Base-by-base conservation (phyloP, 2,329 filamentous ascomycete species). In the Ophiostoma perfectum region DNA sequence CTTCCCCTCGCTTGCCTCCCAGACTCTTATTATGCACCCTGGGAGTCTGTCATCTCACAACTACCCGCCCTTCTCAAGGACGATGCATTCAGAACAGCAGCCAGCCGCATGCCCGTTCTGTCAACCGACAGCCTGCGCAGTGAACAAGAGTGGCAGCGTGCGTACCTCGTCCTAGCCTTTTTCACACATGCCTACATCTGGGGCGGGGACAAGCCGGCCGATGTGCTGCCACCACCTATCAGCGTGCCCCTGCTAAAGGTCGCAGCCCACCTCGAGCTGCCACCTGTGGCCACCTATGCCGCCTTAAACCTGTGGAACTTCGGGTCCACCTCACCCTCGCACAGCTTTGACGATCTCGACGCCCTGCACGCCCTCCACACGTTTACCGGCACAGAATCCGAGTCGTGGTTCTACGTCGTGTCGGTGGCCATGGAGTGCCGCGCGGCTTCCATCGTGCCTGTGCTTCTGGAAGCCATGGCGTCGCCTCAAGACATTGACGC, bases 371-470 rank as follows among this genome's bases (percentile, higher is more conserved):
- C 88, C 0, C 82, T 93, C 9, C 85, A 90, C 75, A 96, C 93
- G 12, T 95, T 97, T 74, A 97, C 93, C 4, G 93, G 92, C 39
- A 95, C 92, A 7, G 80, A 89, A 66, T 93, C 96, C 73, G 94
- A 98, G 78, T 92, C 93, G 73, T 97, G 94, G 94, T 98, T 98
- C 79, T 93, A 93, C 73, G 82, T 95, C 49, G 72, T 97, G 70
- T 96, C 92, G 0, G 90, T 95, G 0, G 93, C 93, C 18, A 96
- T 97, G 76, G 94, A 98, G 79, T 90, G 92, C 45, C 85, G 88
- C 64, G 92, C 90, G 0, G 93, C 88, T 0, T 81, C 84, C 0
- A 86, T 92, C 45, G 88, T 97, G 69, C 90, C 91, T 0, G 78
- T 88, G 68, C 93, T 97, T 88, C 81, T 96, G 38, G 79, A 84